phyloP scores from a whole-genome alignment of 495 filamentous ascomycete species.

The Aspergillus saccharolyticus region DNA sequence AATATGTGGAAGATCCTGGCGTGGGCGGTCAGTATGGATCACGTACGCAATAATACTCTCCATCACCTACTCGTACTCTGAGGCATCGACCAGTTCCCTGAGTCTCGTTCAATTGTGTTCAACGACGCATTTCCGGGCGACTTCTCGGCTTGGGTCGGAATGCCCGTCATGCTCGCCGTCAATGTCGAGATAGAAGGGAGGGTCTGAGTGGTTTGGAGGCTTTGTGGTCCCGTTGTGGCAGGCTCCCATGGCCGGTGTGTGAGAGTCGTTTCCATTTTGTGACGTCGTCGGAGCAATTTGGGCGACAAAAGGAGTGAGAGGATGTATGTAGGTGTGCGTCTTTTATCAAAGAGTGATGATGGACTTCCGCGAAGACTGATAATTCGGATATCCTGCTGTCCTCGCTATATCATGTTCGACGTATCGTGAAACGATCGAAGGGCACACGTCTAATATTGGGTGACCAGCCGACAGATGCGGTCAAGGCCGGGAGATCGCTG shows the following conservation, averaged over 20 bases:
- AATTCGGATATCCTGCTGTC: neutral
- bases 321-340: neutral
- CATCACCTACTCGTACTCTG: constrained; percentile 43
- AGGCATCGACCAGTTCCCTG: constrained; percentile 49
- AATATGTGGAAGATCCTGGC: constrained; percentile 52
- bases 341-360: neutral
- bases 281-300: neutral
- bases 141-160: constrained; percentile 31
- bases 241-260: constrained; percentile 42
- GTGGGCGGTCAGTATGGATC: constrained; percentile 21
- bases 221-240: constrained; percentile 31
- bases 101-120: constrained; percentile 47
- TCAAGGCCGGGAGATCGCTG: neutral
- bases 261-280: constrained; percentile 37
- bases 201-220: constrained; percentile 37
- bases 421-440: neutral
- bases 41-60: constrained; percentile 6
- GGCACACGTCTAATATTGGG: neutral
- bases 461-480: neutral
- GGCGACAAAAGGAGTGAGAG: neutral
- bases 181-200: constrained; percentile 46
- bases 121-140: constrained; percentile 43
- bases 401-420: neutral
- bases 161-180: constrained; percentile 38
- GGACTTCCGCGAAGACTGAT: neutral